Percentiles rank a stretch among this genome's conserved stretches.
Evolutionary conservation across 768 basidiomycete genomes (phyloP).

Genomic region (Austroboletus eburneus): DNA sequence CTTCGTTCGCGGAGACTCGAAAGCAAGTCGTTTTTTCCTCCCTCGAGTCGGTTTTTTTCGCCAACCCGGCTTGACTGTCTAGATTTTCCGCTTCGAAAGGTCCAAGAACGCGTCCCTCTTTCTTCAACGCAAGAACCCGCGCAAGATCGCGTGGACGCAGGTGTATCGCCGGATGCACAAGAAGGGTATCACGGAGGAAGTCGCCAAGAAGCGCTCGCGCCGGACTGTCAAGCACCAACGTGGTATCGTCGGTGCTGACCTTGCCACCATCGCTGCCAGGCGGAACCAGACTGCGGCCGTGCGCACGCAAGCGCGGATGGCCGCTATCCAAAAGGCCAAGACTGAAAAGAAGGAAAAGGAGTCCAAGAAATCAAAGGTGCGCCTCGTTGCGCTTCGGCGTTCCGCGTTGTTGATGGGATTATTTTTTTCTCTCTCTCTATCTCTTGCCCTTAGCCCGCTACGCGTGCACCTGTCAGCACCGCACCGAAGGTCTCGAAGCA

Average conservation of each 20-base stretch:
- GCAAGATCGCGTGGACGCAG: slow-evolving; percentile 97
- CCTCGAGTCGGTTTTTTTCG: background rate
- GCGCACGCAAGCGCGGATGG: slow-evolving; percentile 73
- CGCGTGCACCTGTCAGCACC: slow-evolving; percentile 46
- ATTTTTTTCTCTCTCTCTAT: too few relatives aligned
- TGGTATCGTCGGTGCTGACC: slow-evolving; percentile 96
- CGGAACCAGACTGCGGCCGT: slow-evolving; percentile 88
- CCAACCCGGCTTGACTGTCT: background rate
- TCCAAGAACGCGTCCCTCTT: slow-evolving; percentile 97
- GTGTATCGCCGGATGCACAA: slow-evolving; percentile 98
- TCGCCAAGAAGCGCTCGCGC: slow-evolving; percentile 97
- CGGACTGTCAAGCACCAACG: slow-evolving; percentile 97
- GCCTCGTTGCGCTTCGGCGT: background rate
- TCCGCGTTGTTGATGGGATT: slow-evolving; percentile 4
- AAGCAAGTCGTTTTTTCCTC: slow-evolving; percentile 47
- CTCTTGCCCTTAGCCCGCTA: slow-evolving; percentile 41
- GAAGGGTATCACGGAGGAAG: slow-evolving; percentile 99
- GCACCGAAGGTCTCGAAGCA: slow-evolving; percentile 92
- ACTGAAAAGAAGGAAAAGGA: slow-evolving; percentile 97
- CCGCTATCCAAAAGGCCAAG: slow-evolving; percentile 93
- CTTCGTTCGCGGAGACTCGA: slow-evolving; percentile 94
- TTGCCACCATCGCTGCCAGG: slow-evolving; percentile 85
- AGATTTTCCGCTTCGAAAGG: slow-evolving; percentile 94
- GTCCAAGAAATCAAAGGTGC: slow-evolving; percentile 80
- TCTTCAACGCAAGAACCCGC: slow-evolving; percentile 99